Percentiles rank a stretch among this genome's conserved stretches.
These are phyloP conservation scores for Eutypella sp. DNA, from an alignment of 2,329 filamentous ascomycete species.

Conservation along the genomic window DNA sequence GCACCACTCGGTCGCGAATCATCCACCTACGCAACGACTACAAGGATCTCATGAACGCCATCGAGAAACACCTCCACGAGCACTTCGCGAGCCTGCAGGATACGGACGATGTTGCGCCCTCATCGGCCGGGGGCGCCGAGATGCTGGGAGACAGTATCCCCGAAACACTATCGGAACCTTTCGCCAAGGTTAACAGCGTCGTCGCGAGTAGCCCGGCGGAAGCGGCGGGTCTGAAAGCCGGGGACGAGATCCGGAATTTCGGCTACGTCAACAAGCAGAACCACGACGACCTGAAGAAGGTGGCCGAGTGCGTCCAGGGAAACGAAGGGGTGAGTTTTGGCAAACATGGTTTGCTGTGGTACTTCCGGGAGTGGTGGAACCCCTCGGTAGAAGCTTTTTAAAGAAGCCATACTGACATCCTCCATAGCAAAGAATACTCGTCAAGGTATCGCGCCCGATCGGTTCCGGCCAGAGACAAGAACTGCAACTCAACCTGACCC, in stretches of 20 bases:
- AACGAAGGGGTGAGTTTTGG: conserved; percentile 75
- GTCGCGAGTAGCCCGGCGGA: conserved; percentile 75
- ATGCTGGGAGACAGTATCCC: conserved; percentile 30
- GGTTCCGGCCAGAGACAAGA: conserved; percentile 44
- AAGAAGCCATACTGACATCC: conserved; percentile 5
- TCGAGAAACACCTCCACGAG: conserved; percentile 83
- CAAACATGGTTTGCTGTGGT: no score
- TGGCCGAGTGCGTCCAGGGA: conserved; percentile 84
- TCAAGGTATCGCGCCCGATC: conserved; percentile 56
- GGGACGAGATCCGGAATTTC: conserved; percentile 80
- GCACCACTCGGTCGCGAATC: conserved; percentile 86
- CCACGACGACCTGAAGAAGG: conserved; percentile 77
- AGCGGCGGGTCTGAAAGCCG: conserved; percentile 70
- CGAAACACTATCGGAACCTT: conserved; percentile 46
- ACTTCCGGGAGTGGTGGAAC: conserved; percentile 1
- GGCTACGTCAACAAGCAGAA: conserved; percentile 79
- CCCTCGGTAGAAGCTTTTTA: conserved; percentile 5
- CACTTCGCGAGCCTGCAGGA: conserved; percentile 73
- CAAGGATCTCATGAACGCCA: conserved; percentile 75
- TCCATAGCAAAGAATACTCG: conserved; percentile 60
- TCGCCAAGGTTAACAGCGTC: conserved; percentile 87
- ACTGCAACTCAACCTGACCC: conserved; percentile 67
- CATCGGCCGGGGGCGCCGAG: conserved; percentile 15
- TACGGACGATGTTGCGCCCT: conserved; percentile 34
- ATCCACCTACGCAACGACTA: conserved; percentile 90